These are phyloP conservation scores for Emericellopsis atlantica DNA, from an alignment of 2,329 filamentous ascomycete genomes.

Conservation along the genomic window DNA sequence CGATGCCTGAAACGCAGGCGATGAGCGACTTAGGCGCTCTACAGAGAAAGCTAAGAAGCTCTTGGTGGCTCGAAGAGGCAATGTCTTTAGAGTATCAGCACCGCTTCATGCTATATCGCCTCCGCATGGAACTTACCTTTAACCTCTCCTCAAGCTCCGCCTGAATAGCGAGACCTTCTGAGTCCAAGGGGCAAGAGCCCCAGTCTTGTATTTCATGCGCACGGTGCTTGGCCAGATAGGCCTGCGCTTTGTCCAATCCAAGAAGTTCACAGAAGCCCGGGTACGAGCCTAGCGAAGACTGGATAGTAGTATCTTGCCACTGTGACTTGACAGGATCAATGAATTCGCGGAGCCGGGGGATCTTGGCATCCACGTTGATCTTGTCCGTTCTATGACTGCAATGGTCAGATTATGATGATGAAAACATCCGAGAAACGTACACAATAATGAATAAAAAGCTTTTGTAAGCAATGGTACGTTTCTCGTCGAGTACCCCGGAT, in stretches of 20 bases:
- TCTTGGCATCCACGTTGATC: conserved; percentile 57
- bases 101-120: background rate
- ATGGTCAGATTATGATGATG: background rate
- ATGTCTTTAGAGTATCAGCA: conserved; percentile 26
- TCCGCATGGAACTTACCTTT: conserved; percentile 30
- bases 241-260: conserved; percentile 66
- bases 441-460: conserved; percentile 92
- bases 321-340: conserved; percentile 68
- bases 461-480: conserved; percentile 72
- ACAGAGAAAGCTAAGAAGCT: conserved; percentile 87
- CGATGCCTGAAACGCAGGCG: conserved; percentile 61
- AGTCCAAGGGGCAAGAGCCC: conserved; percentile 65
- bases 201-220: conserved; percentile 74
- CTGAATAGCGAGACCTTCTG: conserved; percentile 69
- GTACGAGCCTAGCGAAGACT: conserved; percentile 59
- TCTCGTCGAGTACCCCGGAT: conserved; percentile 63
- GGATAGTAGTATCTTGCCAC: conserved; percentile 65
- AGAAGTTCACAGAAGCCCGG: conserved; percentile 68
- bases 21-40: conserved; percentile 69
- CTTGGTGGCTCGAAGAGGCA: conserved; percentile 81
- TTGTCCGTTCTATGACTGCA: conserved; percentile 65
- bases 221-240: conserved; percentile 61
- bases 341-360: conserved; percentile 63
- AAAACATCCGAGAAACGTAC: conserved; percentile 26
- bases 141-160: conserved; percentile 64